Evolutionary conservation across 2,329 filamentous ascomycete genomes (phyloP).

Genomic region (Aureobasidium sp.): DNA sequence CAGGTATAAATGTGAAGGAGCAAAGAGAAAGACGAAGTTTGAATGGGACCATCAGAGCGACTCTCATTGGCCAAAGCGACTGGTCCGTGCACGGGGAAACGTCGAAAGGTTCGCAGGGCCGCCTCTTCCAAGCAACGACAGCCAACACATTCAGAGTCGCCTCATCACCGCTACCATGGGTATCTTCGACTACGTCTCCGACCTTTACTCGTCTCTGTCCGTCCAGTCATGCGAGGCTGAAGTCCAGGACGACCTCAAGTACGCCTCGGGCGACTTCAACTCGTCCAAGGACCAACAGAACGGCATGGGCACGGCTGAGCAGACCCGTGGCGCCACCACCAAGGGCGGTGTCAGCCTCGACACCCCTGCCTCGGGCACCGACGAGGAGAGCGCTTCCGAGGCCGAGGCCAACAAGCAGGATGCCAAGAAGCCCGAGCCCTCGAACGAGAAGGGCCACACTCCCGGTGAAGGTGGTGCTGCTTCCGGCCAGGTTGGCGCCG

Average conservation of each 20-base stretch:
- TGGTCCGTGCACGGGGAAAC: constrained; percentile 1
- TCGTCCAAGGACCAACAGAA: constrained; percentile 27
- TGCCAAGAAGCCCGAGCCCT: constrained; percentile 26
- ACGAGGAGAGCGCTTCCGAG: constrained; percentile 38
- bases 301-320: constrained; percentile 25
- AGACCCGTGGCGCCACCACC: constrained; percentile 25
- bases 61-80: not conserved
- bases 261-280: constrained; percentile 37
- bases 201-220: constrained; percentile 59
- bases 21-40: not conserved
- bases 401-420: constrained; percentile 38
- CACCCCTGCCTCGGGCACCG: constrained; percentile 35
- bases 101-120: constrained; percentile 12
- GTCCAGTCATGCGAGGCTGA: constrained; percentile 55
- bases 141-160: constrained; percentile 7
- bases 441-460: constrained; percentile 23
- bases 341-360: constrained; percentile 34
- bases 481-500: constrained; percentile 24
- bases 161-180: constrained; percentile 43
- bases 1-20: not conserved
- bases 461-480: constrained; percentile 24
- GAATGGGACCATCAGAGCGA: not conserved
- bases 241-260: constrained; percentile 47
- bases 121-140: constrained; percentile 10
- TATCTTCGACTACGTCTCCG: constrained; percentile 58